phyloP scores from a whole-genome alignment of 495 filamentous ascomycete genomes.

The Aspergillus haitiensis region DNA sequence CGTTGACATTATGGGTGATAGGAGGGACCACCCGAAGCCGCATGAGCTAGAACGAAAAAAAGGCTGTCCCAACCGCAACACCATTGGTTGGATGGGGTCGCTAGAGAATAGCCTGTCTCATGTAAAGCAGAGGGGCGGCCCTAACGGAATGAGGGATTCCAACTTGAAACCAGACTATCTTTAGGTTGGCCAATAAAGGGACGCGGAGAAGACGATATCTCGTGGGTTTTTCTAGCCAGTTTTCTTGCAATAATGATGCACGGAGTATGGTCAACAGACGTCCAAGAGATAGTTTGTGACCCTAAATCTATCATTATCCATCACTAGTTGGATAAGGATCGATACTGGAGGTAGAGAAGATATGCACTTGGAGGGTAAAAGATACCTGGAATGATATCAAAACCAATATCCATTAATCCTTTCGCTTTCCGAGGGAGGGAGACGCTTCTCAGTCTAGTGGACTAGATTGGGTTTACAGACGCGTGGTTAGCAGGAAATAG shows the following conservation, averaged over 20 bases:
- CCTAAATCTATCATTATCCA: neutral
- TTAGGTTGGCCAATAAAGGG: slow-evolving; percentile 13
- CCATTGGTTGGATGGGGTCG: slow-evolving; percentile 18
- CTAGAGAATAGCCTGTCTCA: slow-evolving; percentile 29
- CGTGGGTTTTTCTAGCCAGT: neutral
- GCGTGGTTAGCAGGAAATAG: neutral
- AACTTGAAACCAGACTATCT: slow-evolving; percentile 25
- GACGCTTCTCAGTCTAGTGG: neutral
- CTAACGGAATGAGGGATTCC: slow-evolving; percentile 16
- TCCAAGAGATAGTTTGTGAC: too few species aligned
- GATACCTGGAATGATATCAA: neutral
- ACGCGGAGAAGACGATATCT: slow-evolving; percentile 1
- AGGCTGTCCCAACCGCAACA: neutral
- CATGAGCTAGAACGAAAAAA: neutral
- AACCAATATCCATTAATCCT: neutral
- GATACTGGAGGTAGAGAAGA: neutral
- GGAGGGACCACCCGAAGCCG: slow-evolving; percentile 13
- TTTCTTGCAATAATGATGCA: neutral
- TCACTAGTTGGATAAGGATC: too few species aligned
- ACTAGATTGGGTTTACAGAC: neutral
- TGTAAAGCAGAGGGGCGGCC: slow-evolving; percentile 18
- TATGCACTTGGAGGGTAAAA: neutral
- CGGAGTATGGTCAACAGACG: too few species aligned
- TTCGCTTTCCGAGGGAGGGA: neutral
- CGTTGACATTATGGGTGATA: slow-evolving; percentile 21